Evolutionary conservation across 2,329 filamentous ascomycete species (phyloP).

Genomic region (Zalaria obscura): DNA sequence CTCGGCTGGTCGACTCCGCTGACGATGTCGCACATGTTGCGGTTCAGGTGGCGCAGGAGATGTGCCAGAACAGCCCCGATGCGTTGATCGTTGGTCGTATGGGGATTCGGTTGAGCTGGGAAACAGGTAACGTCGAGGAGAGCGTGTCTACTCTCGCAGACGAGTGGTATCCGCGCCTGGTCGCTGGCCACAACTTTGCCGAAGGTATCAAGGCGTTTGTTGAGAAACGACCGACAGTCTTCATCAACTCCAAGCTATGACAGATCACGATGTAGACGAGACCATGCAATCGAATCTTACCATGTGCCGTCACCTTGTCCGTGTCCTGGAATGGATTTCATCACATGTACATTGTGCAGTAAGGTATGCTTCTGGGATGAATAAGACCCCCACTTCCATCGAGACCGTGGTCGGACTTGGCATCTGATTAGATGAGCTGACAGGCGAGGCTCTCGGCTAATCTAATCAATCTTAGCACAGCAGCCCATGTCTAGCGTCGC

Average conservation of each 20-base stretch:
- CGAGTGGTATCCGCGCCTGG: conserved; percentile 26
- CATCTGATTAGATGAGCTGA: background rate
- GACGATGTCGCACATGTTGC: conserved; percentile 13
- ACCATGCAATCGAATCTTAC: too few species aligned
- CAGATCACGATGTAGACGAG: background rate
- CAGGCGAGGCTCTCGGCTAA: background rate
- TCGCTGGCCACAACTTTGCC: conserved; percentile 32
- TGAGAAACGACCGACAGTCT: conserved; percentile 34
- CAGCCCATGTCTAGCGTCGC: too few species aligned
- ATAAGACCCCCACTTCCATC: too few species aligned
- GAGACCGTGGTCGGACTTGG: background rate
- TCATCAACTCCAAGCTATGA: conserved; percentile 35
- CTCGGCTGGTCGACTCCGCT: conserved; percentile 20
- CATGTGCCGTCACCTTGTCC: too few species aligned
- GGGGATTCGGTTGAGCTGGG: conserved; percentile 11
- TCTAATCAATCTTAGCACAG: background rate
- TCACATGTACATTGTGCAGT: background rate
- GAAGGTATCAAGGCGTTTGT: conserved; percentile 39
- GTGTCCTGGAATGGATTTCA: background rate
- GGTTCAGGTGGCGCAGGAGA: conserved; percentile 7
- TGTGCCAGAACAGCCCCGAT: conserved; percentile 11
- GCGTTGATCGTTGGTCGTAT: conserved; percentile 9
- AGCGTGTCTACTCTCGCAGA: conserved; percentile 21
- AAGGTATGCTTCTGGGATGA: too few species aligned
- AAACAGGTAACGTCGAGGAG: conserved; percentile 8